Conservation (phyloP, 176 grass and related monocot genomes). For the Avena atlantica region DNA sequence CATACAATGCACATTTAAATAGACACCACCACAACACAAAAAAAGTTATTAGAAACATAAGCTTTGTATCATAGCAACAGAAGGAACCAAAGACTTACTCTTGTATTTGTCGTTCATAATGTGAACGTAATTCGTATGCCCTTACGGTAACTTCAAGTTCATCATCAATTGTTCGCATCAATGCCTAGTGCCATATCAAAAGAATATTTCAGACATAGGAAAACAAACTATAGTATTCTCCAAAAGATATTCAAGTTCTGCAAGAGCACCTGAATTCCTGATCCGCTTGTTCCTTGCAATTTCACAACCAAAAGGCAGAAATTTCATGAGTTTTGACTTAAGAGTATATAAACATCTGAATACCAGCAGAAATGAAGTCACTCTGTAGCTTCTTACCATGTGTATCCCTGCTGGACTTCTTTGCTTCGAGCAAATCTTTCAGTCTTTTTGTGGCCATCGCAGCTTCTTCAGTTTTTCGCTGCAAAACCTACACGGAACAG, state of each 20-base stretch:
- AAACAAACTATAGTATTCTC: background rate
- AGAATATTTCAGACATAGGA: slow-evolving; percentile 38
- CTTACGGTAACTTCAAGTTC: slow-evolving; percentile 84
- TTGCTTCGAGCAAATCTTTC: slow-evolving; percentile 86
- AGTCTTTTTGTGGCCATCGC: slow-evolving; percentile 75
- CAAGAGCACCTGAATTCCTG: slow-evolving; percentile 72
- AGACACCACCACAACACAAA: background rate
- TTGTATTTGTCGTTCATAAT: slow-evolving; percentile 91
- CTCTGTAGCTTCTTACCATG: slow-evolving; percentile 47
- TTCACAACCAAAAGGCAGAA: slow-evolving; percentile 16
- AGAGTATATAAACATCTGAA: slow-evolving; percentile 11
- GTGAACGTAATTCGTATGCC: slow-evolving; percentile 84
- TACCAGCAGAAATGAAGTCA: background rate
- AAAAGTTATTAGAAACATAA: slow-evolving; percentile 16
- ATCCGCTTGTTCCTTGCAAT: slow-evolving; percentile 57
- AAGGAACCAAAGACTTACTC: slow-evolving; percentile 56
- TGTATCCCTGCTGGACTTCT: slow-evolving; percentile 79
- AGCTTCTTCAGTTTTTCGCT: slow-evolving; percentile 97
- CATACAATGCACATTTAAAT: slow-evolving; percentile 26
- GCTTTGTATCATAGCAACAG: background rate
- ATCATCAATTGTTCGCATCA: slow-evolving; percentile 79
- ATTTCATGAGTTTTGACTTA: slow-evolving; percentile 24
- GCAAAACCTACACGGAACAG: slow-evolving; percentile 67
- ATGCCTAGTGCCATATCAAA: slow-evolving; percentile 55
- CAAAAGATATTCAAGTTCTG: slow-evolving; percentile 26